Conservation (phyloP, 345 rosid genomes). For the Nasturtium officinale region DNA sequence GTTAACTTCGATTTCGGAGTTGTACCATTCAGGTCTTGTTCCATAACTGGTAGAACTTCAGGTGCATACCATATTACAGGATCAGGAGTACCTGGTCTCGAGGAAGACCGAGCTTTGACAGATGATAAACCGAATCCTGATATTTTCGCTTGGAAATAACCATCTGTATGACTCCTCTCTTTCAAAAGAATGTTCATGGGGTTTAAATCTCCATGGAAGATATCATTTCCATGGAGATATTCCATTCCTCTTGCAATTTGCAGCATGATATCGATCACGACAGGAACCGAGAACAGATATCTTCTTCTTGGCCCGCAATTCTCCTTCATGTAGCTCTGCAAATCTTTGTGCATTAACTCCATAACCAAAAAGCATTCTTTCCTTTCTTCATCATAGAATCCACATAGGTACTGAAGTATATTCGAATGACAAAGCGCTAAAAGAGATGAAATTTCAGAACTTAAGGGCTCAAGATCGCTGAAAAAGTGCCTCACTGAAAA, state of each 20-base stretch:
- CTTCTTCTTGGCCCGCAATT: slow-evolving; percentile 63
- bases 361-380: slow-evolving; percentile 70
- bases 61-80: slow-evolving; percentile 83
- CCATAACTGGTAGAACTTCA: slow-evolving; percentile 70
- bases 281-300: slow-evolving; percentile 54
- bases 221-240: slow-evolving; percentile 65
- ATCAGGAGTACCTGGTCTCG: slow-evolving; percentile 39
- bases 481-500: slow-evolving; percentile 65
- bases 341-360: slow-evolving; percentile 82
- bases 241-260: slow-evolving; percentile 95
- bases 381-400: slow-evolving; percentile 74
- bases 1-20: slow-evolving; percentile 48
- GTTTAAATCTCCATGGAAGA: slow-evolving; percentile 73
- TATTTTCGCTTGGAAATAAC: slow-evolving; percentile 74
- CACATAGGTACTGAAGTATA: slow-evolving; percentile 67
- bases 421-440: slow-evolving; percentile 82
- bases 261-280: slow-evolving; percentile 74
- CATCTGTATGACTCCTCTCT: slow-evolving; percentile 64
- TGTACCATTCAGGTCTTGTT: slow-evolving; percentile 39
- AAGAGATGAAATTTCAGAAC: slow-evolving; percentile 59
- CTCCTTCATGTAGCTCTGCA: slow-evolving; percentile 65
- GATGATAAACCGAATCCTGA: slow-evolving; percentile 65
- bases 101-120: slow-evolving; percentile 41
- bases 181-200: slow-evolving; percentile 65
- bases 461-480: slow-evolving; percentile 56